A percentile compares a stretch with the other conserved stretches of the same genome.
phyloP scores from a whole-genome alignment of 2,329 filamentous ascomycete genomes.

The Sporothrix brunneoviolacea region DNA sequence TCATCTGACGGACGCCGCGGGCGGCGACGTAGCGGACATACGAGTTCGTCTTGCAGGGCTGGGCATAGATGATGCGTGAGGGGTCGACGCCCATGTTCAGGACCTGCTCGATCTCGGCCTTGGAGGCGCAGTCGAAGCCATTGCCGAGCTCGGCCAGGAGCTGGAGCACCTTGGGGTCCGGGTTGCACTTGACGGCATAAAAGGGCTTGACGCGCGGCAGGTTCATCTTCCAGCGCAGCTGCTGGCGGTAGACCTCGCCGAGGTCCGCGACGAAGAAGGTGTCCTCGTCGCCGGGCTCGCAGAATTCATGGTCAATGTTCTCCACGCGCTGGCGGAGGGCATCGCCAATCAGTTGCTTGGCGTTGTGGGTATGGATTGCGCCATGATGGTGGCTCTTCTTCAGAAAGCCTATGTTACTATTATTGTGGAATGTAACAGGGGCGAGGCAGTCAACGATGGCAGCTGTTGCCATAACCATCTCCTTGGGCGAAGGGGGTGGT shows the following conservation, averaged over 20 bases:
- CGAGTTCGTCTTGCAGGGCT: constrained; percentile 99
- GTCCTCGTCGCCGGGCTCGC: constrained; percentile 89
- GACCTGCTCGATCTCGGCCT: constrained; percentile 91
- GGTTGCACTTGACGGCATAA: constrained; percentile 99
- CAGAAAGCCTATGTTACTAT: constrained; percentile 41
- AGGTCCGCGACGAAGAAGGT: constrained; percentile 98
- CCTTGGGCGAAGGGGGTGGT: constrained; percentile 25
- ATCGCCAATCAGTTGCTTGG: constrained; percentile 79
- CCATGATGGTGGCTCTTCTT: constrained; percentile 39
- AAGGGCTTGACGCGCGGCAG: constrained; percentile 90
- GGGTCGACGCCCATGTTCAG: constrained; percentile 76
- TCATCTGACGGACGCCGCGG: constrained; percentile 92
- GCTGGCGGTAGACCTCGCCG: constrained; percentile 97
- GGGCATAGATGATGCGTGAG: constrained; percentile 93
- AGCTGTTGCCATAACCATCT: constrained; percentile 61
- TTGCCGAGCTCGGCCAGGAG: constrained; percentile 84
- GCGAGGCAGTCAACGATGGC: constrained; percentile 45
- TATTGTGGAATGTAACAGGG: constrained; percentile 39
- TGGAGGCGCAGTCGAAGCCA: constrained; percentile 97
- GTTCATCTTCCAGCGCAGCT: constrained; percentile 95
- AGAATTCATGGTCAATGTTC: constrained; percentile 77
- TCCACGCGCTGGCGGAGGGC: constrained; percentile 81
- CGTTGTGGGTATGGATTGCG: constrained; percentile 31
- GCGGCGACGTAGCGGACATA: constrained; percentile 86
- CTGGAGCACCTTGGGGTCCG: constrained; percentile 79